phyloP scores from a whole-genome alignment of 352 stramenopile genomes.

The Phytophthora boehmeriae region DNA sequence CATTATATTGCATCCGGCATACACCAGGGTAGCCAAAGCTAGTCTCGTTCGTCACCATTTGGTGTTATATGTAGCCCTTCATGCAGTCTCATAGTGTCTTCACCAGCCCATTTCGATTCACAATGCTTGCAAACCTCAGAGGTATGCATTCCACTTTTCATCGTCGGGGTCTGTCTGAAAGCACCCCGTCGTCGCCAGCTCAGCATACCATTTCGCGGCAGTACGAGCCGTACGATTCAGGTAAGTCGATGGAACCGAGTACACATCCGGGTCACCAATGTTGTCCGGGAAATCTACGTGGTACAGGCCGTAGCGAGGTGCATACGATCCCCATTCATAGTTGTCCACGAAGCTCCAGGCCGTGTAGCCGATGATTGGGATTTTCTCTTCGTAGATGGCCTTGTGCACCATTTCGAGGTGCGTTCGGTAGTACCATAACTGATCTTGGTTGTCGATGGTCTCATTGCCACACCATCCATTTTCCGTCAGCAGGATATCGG shows the following conservation, averaged over 20 bases:
- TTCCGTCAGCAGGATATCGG: constrained; percentile 62
- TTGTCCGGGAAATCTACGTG: constrained; percentile 60
- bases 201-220: constrained; percentile 44
- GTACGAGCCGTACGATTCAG: constrained; percentile 50
- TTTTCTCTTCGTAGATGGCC: constrained; percentile 50
- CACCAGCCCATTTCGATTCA: no score
- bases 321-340: constrained; percentile 39
- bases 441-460: constrained; percentile 58
- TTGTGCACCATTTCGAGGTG: constrained; percentile 60
- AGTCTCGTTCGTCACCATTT: no score
- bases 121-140: no score
- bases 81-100: no score
- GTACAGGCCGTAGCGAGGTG: constrained; percentile 62
- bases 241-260: constrained; percentile 21
- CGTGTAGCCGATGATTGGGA: constrained; percentile 89
- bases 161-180: constrained; percentile 31
- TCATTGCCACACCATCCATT: constrained; percentile 72
- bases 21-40: no score
- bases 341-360: constrained; percentile 72
- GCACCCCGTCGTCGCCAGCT: constrained; percentile 26
- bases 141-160: constrained; percentile 24
- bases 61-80: no score
- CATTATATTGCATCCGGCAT: no score
- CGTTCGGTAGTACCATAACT: constrained; percentile 61
- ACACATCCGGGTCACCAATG: constrained; percentile 35